Evolutionary conservation across 805 yeast species (phyloP).

Genomic region (Cyberlindnera misumaiensis): DNA sequence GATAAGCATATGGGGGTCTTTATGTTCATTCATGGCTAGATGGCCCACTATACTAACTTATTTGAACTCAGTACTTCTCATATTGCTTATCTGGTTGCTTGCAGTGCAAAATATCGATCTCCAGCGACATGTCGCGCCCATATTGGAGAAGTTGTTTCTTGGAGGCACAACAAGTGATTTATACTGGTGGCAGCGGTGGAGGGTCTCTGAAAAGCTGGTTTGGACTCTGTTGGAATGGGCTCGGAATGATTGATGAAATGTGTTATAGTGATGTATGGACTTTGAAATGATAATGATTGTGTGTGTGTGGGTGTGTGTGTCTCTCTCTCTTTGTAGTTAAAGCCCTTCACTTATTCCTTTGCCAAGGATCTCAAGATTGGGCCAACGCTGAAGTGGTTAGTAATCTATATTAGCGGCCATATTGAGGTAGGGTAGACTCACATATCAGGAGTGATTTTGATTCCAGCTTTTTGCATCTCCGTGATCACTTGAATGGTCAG

Average conservation of each 20-base stretch:
- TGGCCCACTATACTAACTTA: conserved; percentile 1
- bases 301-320: too few species aligned
- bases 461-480: conserved; percentile 15
- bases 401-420: too few species aligned
- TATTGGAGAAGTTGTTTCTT: conserved; percentile 3
- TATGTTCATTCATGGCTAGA: not conserved
- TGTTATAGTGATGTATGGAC: not conserved
- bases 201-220: conserved; percentile 7
- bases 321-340: too few species aligned
- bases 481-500: conserved; percentile 5
- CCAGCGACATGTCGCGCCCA: conserved; percentile 1
- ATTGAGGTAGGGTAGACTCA: conserved; percentile 2
- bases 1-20: conserved; percentile 1
- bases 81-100: conserved; percentile 4
- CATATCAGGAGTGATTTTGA: conserved; percentile 7
- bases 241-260: not conserved
- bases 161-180: conserved; percentile 10
- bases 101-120: conserved; percentile 2
- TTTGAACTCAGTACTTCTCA: conserved; percentile 6
- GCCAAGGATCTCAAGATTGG: conserved; percentile 9
- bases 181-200: conserved; percentile 20
- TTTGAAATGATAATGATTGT: not conserved
- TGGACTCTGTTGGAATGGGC: conserved; percentile 14
- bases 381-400: conserved; percentile 3
- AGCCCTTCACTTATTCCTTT: too few species aligned